phyloP scores from a whole-genome alignment of 2,329 filamentous ascomycete genomes.

The Phialemoniopsis sp. region DNA sequence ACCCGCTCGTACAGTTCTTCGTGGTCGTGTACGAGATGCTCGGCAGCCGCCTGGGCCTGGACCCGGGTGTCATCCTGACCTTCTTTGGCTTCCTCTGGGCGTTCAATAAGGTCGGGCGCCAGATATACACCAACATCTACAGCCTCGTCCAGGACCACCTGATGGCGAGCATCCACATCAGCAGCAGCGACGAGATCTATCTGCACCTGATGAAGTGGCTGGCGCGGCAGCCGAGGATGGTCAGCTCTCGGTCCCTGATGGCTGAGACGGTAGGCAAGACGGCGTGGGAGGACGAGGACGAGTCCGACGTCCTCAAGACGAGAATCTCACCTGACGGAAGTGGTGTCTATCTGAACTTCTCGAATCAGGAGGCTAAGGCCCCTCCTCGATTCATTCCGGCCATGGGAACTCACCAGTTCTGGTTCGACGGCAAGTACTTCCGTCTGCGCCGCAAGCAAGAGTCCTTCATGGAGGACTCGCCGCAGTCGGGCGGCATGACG shows the following conservation, averaged over 20 bases:
- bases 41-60: conserved; percentile 39
- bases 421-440: conserved; percentile 49
- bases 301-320: conserved; percentile 30
- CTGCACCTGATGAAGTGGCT: conserved; percentile 55
- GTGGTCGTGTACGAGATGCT: conserved; percentile 41
- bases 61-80: conserved; percentile 42
- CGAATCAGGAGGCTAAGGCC: conserved; percentile 50
- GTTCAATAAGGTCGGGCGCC: conserved; percentile 29
- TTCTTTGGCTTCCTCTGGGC: conserved; percentile 44
- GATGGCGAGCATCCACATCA: conserved; percentile 48
- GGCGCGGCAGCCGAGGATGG: conserved; percentile 45
- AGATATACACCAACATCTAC: conserved; percentile 22
- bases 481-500: conserved; percentile 9
- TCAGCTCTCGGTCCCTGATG: conserved; percentile 46
- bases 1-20: conserved; percentile 33
- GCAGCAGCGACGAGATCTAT: conserved; percentile 54
- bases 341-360: conserved; percentile 54
- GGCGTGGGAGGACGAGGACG: conserved; percentile 53
- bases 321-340: conserved; percentile 32
- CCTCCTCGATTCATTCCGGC: conserved; percentile 51
- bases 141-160: conserved; percentile 37
- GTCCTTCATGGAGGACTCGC: conserved; percentile 28
- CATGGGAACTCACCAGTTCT: conserved; percentile 48
- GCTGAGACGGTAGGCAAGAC: conserved; percentile 51
- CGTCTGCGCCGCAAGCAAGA: conserved; percentile 40